These are phyloP conservation scores for Nitzschia sp. DNA, from an alignment of 108 stramenopile species.

Conservation along the genomic window DNA sequence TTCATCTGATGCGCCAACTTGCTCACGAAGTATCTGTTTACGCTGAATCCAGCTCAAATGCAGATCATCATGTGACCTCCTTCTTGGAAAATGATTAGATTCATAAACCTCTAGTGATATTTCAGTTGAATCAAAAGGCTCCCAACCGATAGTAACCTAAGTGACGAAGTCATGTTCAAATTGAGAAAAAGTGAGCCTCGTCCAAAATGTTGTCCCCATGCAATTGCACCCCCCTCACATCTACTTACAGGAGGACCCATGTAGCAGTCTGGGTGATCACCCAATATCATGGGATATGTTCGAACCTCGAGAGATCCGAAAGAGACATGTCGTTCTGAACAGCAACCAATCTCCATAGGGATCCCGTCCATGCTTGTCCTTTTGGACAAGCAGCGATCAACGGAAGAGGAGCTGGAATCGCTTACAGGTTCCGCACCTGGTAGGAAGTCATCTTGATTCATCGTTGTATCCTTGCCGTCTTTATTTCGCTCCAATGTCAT, in stretches of 20 bases:
- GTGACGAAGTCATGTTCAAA: background rate
- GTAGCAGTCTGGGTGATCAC: constrained; percentile 20
- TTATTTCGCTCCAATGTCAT: no score
- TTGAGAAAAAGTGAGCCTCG: background rate
- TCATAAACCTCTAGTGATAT: constrained; percentile 7
- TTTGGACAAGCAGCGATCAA: no score
- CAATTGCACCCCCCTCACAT: no score
- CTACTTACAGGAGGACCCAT: constrained; percentile 28
- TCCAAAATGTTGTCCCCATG: no score
- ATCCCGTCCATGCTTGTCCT: no score
- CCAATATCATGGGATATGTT: constrained; percentile 16
- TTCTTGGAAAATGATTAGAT: background rate
- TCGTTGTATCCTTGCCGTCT: no score
- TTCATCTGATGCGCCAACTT: constrained; percentile 17
- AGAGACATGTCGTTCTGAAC: background rate
- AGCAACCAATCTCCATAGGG: background rate
- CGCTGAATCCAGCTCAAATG: constrained; percentile 16
- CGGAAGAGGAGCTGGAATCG: constrained; percentile 8
- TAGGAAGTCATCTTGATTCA: background rate
- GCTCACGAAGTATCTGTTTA: constrained; percentile 9
- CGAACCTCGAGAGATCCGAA: constrained; percentile 15
- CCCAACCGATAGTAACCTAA: constrained; percentile 19
- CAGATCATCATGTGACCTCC: constrained; percentile 1
- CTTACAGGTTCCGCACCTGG: constrained; percentile 3
- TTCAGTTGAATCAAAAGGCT: background rate